These are phyloP conservation scores for Ustulina deusta DNA, from an alignment of 2,329 filamentous ascomycete species.

Conservation along the genomic window DNA sequence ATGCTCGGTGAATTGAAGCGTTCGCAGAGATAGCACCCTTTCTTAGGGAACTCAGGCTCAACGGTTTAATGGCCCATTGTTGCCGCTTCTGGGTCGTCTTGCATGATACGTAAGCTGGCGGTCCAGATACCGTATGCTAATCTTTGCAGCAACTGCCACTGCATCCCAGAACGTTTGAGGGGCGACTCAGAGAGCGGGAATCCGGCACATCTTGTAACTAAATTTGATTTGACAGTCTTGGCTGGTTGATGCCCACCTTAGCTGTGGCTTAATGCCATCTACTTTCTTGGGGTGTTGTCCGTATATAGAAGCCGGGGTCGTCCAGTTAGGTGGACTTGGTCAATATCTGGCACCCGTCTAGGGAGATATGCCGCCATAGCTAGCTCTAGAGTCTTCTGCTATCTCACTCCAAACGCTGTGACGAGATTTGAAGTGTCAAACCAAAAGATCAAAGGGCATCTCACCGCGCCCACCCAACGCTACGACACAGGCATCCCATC, in stretches of 20 bases:
- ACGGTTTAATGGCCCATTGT: slow-evolving; percentile 17
- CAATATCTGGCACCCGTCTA: slow-evolving; percentile 17
- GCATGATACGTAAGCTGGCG: slow-evolving; percentile 26
- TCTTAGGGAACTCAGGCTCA: slow-evolving; percentile 26
- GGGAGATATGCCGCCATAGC: slow-evolving; percentile 3
- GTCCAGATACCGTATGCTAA: slow-evolving; percentile 27
- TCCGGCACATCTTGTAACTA: slow-evolving; percentile 11
- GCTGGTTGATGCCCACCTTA: slow-evolving; percentile 15
- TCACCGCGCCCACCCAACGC: too few species aligned
- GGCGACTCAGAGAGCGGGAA: slow-evolving; percentile 17
- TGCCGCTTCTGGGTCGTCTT: slow-evolving; percentile 20
- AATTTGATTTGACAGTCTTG: slow-evolving; percentile 20
- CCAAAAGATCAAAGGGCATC: too few species aligned
- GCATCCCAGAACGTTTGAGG: slow-evolving; percentile 21
- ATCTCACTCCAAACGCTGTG: slow-evolving; percentile 11
- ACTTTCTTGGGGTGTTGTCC: background rate
- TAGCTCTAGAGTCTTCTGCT: background rate
- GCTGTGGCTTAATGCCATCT: slow-evolving; percentile 26
- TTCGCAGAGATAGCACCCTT: slow-evolving; percentile 20
- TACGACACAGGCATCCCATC: too few species aligned
- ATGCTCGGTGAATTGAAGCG: slow-evolving; percentile 22
- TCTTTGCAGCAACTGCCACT: slow-evolving; percentile 14
- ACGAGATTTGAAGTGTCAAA: too few species aligned
- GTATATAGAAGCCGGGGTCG: slow-evolving; percentile 14
- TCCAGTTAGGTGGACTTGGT: background rate